Evolutionary conservation across 2,329 filamentous ascomycete species (phyloP), one percentile per base, ranked within the genome.

Genomic region (Arachnopeziza araneosa): DNA sequence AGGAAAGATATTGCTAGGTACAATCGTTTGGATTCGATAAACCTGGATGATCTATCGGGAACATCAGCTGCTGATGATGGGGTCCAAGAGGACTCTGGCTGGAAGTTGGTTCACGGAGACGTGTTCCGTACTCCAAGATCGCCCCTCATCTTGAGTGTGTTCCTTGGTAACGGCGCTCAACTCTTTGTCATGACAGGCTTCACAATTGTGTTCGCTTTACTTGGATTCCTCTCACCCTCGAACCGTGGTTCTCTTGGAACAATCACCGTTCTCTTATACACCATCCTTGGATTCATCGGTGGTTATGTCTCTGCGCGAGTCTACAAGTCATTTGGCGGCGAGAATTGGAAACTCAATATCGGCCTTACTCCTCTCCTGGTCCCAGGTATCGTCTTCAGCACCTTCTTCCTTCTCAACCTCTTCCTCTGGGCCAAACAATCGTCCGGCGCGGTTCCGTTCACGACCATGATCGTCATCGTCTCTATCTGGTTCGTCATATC

Each of bases 101-200:
- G 95, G 95, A 99, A 99, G 77, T 79, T 99, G 54, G 93, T 99
- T 0, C 95, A 99, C 70, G 95, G 95, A 57, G 95, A 99, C 74
- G 93, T 98, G 32, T 99, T 99, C 82, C 89, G 95, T 59, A 87
- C 88, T 12, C 95, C 95, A 2, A 85, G 87, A 65, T 87, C 90
- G 62, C 90, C 93, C 1, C 81, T 99, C 26, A 79, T 97, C 17
- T 82, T 99, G 22, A 93, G 93, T 59, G 81, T 99, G 7, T 82
- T 99, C 64, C 82, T 97, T 50, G 95, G 95, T 60, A 98, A 96
- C 72, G 95, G 95, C 63, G 91, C 91, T 12, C 95, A 99, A 76
- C 84, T 99, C 2, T 98, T 99, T 74, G 92, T 96, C 74, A 99
- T 99, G 93, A 90, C 93, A 1, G 95, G 91, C 32, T 87, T 93